Evolutionary conservation across 78 protist genomes (phyloP).

Genomic region (Isochrysis galbana): DNA sequence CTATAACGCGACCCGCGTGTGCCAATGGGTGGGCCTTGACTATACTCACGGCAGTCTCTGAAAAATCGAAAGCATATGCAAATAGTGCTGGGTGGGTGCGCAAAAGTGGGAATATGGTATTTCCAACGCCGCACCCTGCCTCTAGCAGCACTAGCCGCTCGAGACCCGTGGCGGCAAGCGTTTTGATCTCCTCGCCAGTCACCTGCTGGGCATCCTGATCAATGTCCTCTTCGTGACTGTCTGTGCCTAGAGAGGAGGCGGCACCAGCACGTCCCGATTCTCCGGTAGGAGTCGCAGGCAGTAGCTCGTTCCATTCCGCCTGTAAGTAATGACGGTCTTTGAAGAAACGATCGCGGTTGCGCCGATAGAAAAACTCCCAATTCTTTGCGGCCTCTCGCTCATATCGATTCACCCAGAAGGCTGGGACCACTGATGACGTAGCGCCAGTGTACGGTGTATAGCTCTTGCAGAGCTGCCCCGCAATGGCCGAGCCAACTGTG

Average conservation of each 20-base stretch:
- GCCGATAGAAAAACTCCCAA: conserved; percentile 72
- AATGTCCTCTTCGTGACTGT: neutral
- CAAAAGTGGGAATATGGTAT: conserved; percentile 27
- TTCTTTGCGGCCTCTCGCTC: conserved; percentile 66
- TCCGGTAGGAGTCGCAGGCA: neutral
- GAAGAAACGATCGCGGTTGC: conserved; percentile 58
- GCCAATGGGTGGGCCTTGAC: neutral
- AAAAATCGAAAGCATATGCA: neutral
- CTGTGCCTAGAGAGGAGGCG: neutral
- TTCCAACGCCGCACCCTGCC: conserved; percentile 50
- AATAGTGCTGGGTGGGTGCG: neutral
- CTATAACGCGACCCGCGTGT: neutral
- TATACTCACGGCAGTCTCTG: neutral
- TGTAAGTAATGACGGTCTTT: conserved; percentile 70
- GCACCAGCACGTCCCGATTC: neutral
- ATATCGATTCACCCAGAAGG: conserved; percentile 32
- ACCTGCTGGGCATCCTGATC: neutral
- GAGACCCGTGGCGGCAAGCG: neutral
- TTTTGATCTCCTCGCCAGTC: neutral
- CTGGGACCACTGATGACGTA: neutral
- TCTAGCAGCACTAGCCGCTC: neutral
- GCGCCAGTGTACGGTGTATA: neutral
- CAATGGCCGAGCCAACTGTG: no score
- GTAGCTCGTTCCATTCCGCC: conserved; percentile 57
- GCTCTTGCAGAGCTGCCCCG: neutral